phyloP scores from a whole-genome alignment of 2,329 filamentous ascomycete species.

The Penicillium sp. region DNA sequence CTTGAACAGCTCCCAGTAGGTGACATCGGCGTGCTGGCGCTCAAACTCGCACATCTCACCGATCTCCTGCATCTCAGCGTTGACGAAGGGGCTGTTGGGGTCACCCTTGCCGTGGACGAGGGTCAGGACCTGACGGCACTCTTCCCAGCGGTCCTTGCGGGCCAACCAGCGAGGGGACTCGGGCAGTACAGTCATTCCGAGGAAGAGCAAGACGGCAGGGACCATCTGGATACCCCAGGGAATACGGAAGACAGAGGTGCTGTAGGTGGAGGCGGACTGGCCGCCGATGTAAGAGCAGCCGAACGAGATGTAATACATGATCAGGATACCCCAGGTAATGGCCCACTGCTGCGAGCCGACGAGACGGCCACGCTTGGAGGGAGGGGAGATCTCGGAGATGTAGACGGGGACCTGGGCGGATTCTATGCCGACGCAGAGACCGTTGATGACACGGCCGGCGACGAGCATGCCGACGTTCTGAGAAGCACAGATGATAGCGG shows the following conservation, averaged over 20 bases:
- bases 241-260: slow-evolving; percentile 58
- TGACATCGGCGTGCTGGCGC: slow-evolving; percentile 64
- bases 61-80: slow-evolving; percentile 69
- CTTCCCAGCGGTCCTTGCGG: slow-evolving; percentile 60
- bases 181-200: slow-evolving; percentile 54
- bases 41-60: slow-evolving; percentile 72
- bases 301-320: slow-evolving; percentile 65
- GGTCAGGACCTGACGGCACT: slow-evolving; percentile 49
- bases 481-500: slow-evolving; percentile 58
- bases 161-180: slow-evolving; percentile 65
- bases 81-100: slow-evolving; percentile 62
- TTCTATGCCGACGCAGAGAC: slow-evolving; percentile 69
- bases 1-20: slow-evolving; percentile 69
- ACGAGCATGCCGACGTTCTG: slow-evolving; percentile 68
- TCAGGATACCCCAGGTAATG: slow-evolving; percentile 69
- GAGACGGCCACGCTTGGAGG: slow-evolving; percentile 58
- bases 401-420: slow-evolving; percentile 71
- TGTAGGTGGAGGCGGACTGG: slow-evolving; percentile 24
- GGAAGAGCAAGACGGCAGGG: slow-evolving; percentile 57
- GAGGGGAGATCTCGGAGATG: slow-evolving; percentile 63
- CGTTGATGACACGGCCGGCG: slow-evolving; percentile 67
- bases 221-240: slow-evolving; percentile 66
- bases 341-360: slow-evolving; percentile 74
- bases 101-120: slow-evolving; percentile 66
- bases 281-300: slow-evolving; percentile 62